Percentiles rank a stretch among this genome's conserved stretches.
Evolutionary conservation across 352 stramenopile species (phyloP).

Genomic region (Pythium monospermum): DNA sequence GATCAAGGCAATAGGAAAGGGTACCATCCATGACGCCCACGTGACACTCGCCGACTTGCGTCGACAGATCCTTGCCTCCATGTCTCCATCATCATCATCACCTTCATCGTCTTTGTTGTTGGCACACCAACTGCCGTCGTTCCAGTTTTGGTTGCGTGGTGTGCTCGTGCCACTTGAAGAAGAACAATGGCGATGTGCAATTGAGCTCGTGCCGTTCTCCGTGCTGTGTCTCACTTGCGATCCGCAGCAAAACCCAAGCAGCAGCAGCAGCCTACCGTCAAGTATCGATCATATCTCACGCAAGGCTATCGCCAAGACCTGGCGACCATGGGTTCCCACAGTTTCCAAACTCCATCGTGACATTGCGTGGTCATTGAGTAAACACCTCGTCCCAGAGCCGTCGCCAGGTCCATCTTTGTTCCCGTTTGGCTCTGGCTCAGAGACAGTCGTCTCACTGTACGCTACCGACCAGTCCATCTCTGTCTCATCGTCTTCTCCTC

Average conservation of each 20-base stretch:
- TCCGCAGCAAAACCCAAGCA: not conserved
- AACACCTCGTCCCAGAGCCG: not conserved
- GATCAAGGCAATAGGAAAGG: too few relatives aligned
- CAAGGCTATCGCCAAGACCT: not conserved
- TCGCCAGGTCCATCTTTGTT: not conserved
- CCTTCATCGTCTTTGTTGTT: not conserved
- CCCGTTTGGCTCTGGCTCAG: not conserved
- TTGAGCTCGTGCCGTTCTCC: constrained; percentile 11
- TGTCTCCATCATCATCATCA: not conserved
- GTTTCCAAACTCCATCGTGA: not conserved
- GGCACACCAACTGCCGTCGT: not conserved
- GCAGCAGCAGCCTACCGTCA: too few relatives aligned
- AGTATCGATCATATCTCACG: too few relatives aligned
- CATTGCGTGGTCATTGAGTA: not conserved
- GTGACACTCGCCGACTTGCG: too few relatives aligned
- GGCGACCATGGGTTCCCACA: not conserved
- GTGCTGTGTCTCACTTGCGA: constrained; percentile 2
- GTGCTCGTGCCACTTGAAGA: constrained; percentile 1
- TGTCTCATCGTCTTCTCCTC: not conserved
- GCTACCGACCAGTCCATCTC: constrained; percentile 6
- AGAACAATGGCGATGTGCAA: constrained; percentile 1
- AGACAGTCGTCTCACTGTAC: constrained; percentile 2
- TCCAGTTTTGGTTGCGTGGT: constrained; percentile 10
- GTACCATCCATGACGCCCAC: too few relatives aligned
- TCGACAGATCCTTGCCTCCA: not conserved